phyloP scores from a whole-genome alignment of 768 basidiomycete species.

The Pilatotrama ljubarskyi region DNA sequence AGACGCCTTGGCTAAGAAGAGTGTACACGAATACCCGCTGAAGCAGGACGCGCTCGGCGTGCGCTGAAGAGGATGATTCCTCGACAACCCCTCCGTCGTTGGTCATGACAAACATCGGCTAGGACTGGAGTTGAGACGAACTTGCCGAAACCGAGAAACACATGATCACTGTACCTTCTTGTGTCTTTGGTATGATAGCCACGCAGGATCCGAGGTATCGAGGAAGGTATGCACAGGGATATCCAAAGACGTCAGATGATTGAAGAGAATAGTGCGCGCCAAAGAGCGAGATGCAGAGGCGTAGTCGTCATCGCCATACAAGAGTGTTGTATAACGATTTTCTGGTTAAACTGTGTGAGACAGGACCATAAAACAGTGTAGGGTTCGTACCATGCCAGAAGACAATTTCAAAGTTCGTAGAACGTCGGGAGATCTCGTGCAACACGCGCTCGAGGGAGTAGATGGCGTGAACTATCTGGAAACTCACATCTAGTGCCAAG shows the following conservation, averaged over 20 bases:
- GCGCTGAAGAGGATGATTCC: conserved; percentile 5
- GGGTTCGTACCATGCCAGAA: conserved; percentile 54
- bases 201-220: conserved; percentile 45
- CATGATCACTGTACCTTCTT: conserved; percentile 40
- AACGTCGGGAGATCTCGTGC: conserved; percentile 47
- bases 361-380: neutral
- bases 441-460: conserved; percentile 54
- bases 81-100: conserved; percentile 49
- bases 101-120: conserved; percentile 70
- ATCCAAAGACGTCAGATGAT: conserved; percentile 45
- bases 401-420: conserved; percentile 59
- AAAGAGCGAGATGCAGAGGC: conserved; percentile 48
- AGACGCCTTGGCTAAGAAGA: conserved; percentile 49
- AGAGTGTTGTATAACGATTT: conserved; percentile 43
- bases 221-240: conserved; percentile 49
- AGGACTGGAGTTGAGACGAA: conserved; percentile 6
- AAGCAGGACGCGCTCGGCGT: conserved; percentile 37
- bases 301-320: conserved; percentile 38
- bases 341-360: conserved; percentile 34
- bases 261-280: conserved; percentile 51
- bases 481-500: conserved; percentile 44
- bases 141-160: neutral
- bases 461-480: conserved; percentile 65
- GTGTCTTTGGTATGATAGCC: conserved; percentile 45
- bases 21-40: conserved; percentile 53